Evolutionary conservation across 2,329 filamentous ascomycete species (phyloP), one percentile per base, ranked within the genome.

Genomic region (Nakataea oryzae): DNA sequence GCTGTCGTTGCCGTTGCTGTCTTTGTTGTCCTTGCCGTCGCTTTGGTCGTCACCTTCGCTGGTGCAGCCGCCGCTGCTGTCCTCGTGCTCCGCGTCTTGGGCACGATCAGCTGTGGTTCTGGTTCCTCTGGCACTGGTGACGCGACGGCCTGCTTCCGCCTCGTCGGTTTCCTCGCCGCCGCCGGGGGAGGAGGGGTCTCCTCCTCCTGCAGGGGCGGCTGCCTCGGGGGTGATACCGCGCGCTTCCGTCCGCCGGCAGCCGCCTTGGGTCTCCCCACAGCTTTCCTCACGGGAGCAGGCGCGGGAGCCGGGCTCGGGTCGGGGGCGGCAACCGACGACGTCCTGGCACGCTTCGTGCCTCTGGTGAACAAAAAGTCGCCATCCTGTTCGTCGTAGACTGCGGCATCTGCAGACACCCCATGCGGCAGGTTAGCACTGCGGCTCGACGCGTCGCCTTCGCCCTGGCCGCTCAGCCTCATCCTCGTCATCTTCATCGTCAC

Each of bases 291-390:
- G 62, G 73, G 71, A 62, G 74, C 62, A 76, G 75, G 67, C 73
- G 74, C 65, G 73, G 73, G 70, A 57, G 70, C 69, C 41, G 69
- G 69, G 14, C 72, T 67, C 29, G 74, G 72, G 62, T 79, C 76
- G 56, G 73, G 60, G 70, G 75, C 59, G 76, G 75, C 21, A 21
- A 65, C 72, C 62, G 81, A 76, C 63, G 80, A 79, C 56, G 82
- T 81, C 75, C 88, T 91, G 64, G 80, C 79, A 69, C 83, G 76
- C 70, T 89, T 89, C 13, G 86, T 79, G 65, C 81, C 86, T 67
- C 89, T 84, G 65, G 86, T 85, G 72, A 92, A 93, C 63, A 85
- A 79, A 68, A 93, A 93, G 65, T 90, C 90, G 68, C 89, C 89
- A 76, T 90, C 86, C 69, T 89, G 83, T 73, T 93, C 89, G 68